These are phyloP conservation scores for Pseudocercospora fuligena DNA, from an alignment of 2,329 filamentous ascomycete genomes.

Conservation along the genomic window DNA sequence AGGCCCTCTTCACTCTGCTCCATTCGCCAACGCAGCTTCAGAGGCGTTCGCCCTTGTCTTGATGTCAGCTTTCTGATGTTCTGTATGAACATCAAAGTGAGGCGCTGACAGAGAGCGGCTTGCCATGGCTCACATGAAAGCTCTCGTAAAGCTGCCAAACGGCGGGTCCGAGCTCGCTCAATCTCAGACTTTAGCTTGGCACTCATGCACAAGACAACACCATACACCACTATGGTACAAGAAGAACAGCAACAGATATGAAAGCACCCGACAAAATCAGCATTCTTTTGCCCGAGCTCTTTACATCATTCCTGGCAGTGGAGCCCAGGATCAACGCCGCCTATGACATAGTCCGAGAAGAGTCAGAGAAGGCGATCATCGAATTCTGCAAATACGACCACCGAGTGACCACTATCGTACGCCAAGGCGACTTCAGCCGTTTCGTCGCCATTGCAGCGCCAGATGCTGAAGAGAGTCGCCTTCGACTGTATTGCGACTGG, in stretches of 20 bases:
- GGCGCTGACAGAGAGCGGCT: not conserved
- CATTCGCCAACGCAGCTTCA: no score
- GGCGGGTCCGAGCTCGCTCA: not conserved
- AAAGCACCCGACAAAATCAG: not conserved
- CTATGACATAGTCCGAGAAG: not conserved
- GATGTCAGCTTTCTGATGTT: not conserved
- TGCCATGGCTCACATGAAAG: not conserved
- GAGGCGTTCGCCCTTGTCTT: not conserved
- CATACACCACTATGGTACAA: not conserved
- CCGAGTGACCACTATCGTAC: not conserved
- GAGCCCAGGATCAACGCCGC: not conserved
- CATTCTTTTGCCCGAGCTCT: not conserved
- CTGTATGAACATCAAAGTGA: not conserved
- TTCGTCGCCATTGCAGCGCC: slow-evolving; percentile 8
- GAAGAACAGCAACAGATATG: not conserved
- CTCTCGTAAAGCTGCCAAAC: not conserved
- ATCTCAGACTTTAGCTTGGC: not conserved
- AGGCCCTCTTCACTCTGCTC: no score
- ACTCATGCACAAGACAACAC: not conserved
- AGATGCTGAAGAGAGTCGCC: not conserved
- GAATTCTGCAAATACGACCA: not conserved
- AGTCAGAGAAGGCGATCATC: not conserved
- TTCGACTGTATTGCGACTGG: slow-evolving; percentile 4
- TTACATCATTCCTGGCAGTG: not conserved
- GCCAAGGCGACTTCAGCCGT: slow-evolving; percentile 1